Evolutionary conservation across 2,329 filamentous ascomycete genomes (phyloP), one percentile per base, ranked within the genome.

Genomic region (Penicillium nordicum): DNA sequence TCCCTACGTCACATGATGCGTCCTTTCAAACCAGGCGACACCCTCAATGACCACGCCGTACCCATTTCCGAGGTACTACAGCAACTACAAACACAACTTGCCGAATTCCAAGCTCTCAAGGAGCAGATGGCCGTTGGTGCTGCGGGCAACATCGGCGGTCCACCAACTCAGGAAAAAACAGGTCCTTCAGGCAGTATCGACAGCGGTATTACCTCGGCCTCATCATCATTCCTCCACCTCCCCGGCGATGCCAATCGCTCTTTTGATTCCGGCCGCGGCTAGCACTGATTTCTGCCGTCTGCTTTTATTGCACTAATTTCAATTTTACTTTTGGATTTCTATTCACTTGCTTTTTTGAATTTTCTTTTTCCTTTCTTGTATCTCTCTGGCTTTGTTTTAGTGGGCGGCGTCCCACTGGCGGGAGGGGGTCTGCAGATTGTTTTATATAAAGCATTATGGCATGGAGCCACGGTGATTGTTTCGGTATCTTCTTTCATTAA

Each of bases 1-100:
- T 80, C 85, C 12, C 79, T 96, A 66, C 88, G 93, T 47, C 88
- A 96, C 73, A 83, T 95, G 73, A 84, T 90, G 63, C 82, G 83
- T 34, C 90, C 91, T 12, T 84, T 88, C 65, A 83, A 80, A 40
- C 73, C 74, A 1, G 81, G 90, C 47, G 76, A 80, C 43, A 79
- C 82, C 60, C 82, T 96, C 27, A 82, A 88, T 51, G 84, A 90
- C 62, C 83, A 96, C 58, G 86, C 90, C 11, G 88, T 84, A 21
- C 89, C 92, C 3, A 96, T 97, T 82, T 74, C 80, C 11, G 84
- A 87, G 16, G 82, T 97, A 21, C 61, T 76, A 58, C 69, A 71
- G 56, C 68, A 76, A 57, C 52, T 77, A 8, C 69, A 72, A 40
- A 73, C 68, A n/a, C 74, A 76, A 56, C 67, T 77, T 21, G 72